Conservation (phyloP, 768 basidiomycete species). For the Mycena kentingensis region DNA sequence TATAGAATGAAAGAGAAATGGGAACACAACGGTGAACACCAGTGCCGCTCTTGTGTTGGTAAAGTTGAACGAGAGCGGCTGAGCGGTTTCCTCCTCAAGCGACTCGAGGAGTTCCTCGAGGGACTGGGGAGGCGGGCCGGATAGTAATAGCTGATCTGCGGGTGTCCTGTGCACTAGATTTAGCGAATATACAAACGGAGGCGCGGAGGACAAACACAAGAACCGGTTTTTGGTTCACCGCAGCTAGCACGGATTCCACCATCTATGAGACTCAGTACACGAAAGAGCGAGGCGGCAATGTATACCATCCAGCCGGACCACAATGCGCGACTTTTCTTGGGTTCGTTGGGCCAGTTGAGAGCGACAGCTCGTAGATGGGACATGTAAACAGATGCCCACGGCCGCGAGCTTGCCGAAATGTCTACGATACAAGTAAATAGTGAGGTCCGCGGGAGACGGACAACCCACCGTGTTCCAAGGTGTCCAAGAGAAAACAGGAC, state of each 20-base stretch:
- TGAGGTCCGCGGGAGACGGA: neutral
- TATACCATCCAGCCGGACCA: neutral
- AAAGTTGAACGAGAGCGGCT: neutral
- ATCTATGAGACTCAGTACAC: conserved; percentile 7
- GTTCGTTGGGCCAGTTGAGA: neutral
- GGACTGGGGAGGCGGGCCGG: neutral
- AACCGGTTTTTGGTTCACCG: conserved; percentile 1
- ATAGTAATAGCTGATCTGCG: conserved; percentile 12
- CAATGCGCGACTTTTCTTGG: neutral
- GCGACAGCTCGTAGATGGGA: conserved; percentile 13
- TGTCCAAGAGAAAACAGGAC: conserved; percentile 12
- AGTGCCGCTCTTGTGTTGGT: neutral
- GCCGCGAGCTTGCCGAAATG: neutral
- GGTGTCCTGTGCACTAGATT: neutral
- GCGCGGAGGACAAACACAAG: conserved; percentile 2
- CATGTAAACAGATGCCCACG: conserved; percentile 14
- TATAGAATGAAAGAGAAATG: neutral
- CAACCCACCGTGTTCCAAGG: conserved; percentile 5
- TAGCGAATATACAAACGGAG: neutral
- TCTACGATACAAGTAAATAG: neutral
- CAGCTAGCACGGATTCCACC: conserved; percentile 9
- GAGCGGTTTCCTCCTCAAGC: neutral
- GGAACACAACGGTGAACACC: neutral
- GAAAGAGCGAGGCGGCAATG: neutral
- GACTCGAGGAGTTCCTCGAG: conserved; percentile 3